Percentiles rank a stretch among this genome's conserved stretches.
These are phyloP conservation scores for Akanthomyces uredinophilus DNA, from an alignment of 2,329 filamentous ascomycete genomes.

Conservation along the genomic window DNA sequence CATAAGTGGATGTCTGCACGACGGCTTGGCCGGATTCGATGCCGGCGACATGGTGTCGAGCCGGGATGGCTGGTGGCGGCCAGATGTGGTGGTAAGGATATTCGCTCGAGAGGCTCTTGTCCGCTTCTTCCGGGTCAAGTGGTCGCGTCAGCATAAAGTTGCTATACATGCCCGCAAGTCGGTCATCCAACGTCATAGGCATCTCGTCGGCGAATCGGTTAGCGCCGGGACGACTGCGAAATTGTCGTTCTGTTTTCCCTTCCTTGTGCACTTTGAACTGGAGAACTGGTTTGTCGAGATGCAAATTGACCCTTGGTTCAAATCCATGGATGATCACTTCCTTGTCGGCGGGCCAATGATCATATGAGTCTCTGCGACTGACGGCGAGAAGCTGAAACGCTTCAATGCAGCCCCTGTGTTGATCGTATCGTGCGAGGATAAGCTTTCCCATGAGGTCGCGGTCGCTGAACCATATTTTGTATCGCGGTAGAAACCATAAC, in stretches of 20 bases:
- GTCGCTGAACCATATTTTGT: conserved; percentile 85
- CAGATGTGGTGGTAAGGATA: conserved; percentile 57
- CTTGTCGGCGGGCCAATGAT: conserved; percentile 60
- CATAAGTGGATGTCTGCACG: conserved; percentile 23
- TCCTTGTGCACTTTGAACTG: conserved; percentile 39
- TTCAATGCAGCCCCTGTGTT: conserved; percentile 68
- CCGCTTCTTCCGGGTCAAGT: conserved; percentile 31
- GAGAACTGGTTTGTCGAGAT: conserved; percentile 68
- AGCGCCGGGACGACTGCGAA: conserved; percentile 20
- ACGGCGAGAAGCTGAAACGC: conserved; percentile 71
- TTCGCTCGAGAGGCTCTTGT: conserved; percentile 23
- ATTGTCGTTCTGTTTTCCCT: conserved; percentile 20
- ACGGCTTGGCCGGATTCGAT: conserved; percentile 23
- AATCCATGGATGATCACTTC: conserved; percentile 69
- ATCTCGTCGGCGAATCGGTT: conserved; percentile 45
- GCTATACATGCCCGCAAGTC: conserved; percentile 51
- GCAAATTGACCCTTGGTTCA: conserved; percentile 62
- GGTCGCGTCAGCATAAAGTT: conserved; percentile 63
- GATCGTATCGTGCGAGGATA: conserved; percentile 72
- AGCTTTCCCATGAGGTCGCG: conserved; percentile 67
- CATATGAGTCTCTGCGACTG: conserved; percentile 47
- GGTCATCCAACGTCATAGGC: conserved; percentile 46
- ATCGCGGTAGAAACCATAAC: conserved; percentile 75
- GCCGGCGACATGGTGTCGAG: conserved; percentile 46
- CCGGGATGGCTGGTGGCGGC: conserved; percentile 70